Conservation (phyloP, 805 yeast species). For the Candida anglica region DNA sequence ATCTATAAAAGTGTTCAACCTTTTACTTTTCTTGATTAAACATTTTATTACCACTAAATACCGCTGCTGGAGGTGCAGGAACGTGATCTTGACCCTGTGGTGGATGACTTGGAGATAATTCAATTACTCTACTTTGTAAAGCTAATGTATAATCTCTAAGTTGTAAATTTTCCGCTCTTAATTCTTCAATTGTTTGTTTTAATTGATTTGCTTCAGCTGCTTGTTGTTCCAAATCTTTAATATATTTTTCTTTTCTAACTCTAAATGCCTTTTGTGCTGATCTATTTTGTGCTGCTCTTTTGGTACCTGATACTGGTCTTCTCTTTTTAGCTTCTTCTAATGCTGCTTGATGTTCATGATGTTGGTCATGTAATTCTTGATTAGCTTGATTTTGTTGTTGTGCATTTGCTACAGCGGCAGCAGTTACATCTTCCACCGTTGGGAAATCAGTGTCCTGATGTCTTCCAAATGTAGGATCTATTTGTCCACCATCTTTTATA, state of each 20-base stretch:
- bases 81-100: slow-evolving; percentile 26
- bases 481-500: slow-evolving; percentile 21
- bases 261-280: slow-evolving; percentile 91
- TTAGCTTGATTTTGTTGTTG: slow-evolving; percentile 11
- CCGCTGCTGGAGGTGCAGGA: slow-evolving; percentile 39
- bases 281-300: slow-evolving; percentile 89
- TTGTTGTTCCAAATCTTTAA: slow-evolving; percentile 73
- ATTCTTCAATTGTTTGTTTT: slow-evolving; percentile 60
- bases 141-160: slow-evolving; percentile 70
- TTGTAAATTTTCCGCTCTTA: slow-evolving; percentile 66
- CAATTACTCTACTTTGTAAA: slow-evolving; percentile 63
- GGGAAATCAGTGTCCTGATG: slow-evolving; percentile 20
- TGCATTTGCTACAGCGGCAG: slow-evolving; percentile 21
- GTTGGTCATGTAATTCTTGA: slow-evolving; percentile 10
- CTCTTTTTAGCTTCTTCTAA: slow-evolving; percentile 12
- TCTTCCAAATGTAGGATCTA: slow-evolving; percentile 28
- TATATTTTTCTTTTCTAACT: slow-evolving; percentile 74
- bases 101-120: slow-evolving; percentile 24
- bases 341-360: slow-evolving; percentile 7
- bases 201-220: slow-evolving; percentile 61
- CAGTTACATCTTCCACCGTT: slow-evolving; percentile 19
- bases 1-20: no score
- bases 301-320: slow-evolving; percentile 56
- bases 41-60: slow-evolving; percentile 1
- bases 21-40: slow-evolving; percentile 3